Percentiles rank a stretch among this genome's conserved stretches.
These are phyloP conservation scores for Sordaria brevicollis DNA, from an alignment of 495 filamentous ascomycete genomes.

Conservation along the genomic window DNA sequence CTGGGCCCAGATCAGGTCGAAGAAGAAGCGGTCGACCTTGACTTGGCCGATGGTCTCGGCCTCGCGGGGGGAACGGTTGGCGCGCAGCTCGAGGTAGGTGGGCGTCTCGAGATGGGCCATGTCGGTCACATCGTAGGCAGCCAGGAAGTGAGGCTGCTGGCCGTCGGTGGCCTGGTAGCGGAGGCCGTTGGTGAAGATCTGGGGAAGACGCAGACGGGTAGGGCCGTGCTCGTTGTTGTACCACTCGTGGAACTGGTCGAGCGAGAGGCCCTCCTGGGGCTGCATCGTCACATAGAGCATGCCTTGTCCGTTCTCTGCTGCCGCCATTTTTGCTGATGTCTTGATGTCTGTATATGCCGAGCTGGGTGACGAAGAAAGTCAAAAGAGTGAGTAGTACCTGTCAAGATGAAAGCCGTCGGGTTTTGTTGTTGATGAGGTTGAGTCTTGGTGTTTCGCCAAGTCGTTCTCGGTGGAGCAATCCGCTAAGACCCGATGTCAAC, in stretches of 20 bases:
- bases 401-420: background rate
- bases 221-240: conserved; percentile 87
- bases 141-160: conserved; percentile 56
- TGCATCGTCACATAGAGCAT: conserved; percentile 76
- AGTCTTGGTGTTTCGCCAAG: background rate
- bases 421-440: background rate
- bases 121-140: conserved; percentile 69
- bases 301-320: conserved; percentile 31
- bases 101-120: conserved; percentile 56
- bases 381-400: background rate
- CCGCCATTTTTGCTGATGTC: conserved; percentile 12
- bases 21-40: conserved; percentile 57
- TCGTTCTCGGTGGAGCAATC: background rate
- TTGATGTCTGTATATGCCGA: background rate
- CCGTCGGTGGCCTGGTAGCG: conserved; percentile 61
- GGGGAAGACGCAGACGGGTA: conserved; percentile 56
- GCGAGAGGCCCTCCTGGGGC: conserved; percentile 50
- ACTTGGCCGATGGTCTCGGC: conserved; percentile 68
- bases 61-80: conserved; percentile 61
- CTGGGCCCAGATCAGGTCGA: conserved; percentile 48
- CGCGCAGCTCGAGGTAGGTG: conserved; percentile 58
- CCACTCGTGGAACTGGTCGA: conserved; percentile 75
- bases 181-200: conserved; percentile 63
- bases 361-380: background rate
- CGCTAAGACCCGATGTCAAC: background rate